These are phyloP conservation scores for Begonia peltatifolia DNA, from an alignment of 306 rosid species.

Conservation along the genomic window DNA sequence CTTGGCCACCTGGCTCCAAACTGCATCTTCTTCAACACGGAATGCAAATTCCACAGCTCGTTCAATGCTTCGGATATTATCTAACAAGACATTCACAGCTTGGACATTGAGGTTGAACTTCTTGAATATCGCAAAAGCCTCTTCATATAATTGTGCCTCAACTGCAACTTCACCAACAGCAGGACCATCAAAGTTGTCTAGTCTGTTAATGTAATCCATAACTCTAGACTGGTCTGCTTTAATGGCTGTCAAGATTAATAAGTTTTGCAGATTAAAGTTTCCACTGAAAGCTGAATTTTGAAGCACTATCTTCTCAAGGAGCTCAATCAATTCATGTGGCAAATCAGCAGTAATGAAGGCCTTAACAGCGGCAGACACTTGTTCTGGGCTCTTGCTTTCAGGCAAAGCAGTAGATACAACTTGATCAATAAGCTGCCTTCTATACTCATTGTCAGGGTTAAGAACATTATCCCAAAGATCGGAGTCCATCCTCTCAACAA, in stretches of 20 bases:
- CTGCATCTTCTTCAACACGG: slow-evolving; percentile 98
- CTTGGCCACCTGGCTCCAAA: slow-evolving; percentile 99
- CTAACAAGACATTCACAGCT: slow-evolving; percentile 89
- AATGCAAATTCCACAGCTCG: slow-evolving; percentile 98
- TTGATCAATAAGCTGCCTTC: slow-evolving; percentile 97
- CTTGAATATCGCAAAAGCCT: slow-evolving; percentile 90
- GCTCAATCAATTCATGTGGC: slow-evolving; percentile 97
- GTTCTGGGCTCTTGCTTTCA: slow-evolving; percentile 99
- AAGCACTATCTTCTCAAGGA: slow-evolving; percentile 97
- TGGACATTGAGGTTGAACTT: slow-evolving; percentile 97
- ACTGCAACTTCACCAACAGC: slow-evolving; percentile 96
- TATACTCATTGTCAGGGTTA: slow-evolving; percentile 66
- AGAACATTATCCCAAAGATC: slow-evolving; percentile 96
- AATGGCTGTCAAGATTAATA: slow-evolving; percentile 88
- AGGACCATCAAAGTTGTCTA: slow-evolving; percentile 97
- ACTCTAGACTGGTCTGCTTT: slow-evolving; percentile 98
- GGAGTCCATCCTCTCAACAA: slow-evolving; percentile 94
- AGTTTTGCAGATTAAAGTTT: slow-evolving; percentile 91
- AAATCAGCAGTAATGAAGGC: slow-evolving; percentile 99
- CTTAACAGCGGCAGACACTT: slow-evolving; percentile 97
- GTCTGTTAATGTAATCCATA: slow-evolving; percentile 89
- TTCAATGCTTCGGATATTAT: slow-evolving; percentile 75
- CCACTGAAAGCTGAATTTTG: slow-evolving; percentile 99
- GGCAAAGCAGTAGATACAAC: slow-evolving; percentile 98
- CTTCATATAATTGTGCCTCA: slow-evolving; percentile 86